A percentile compares a stretch with the other conserved stretches of the same genome.
phyloP scores from a whole-genome alignment of 2,329 filamentous ascomycete genomes.

The Fusarium ambrosium region DNA sequence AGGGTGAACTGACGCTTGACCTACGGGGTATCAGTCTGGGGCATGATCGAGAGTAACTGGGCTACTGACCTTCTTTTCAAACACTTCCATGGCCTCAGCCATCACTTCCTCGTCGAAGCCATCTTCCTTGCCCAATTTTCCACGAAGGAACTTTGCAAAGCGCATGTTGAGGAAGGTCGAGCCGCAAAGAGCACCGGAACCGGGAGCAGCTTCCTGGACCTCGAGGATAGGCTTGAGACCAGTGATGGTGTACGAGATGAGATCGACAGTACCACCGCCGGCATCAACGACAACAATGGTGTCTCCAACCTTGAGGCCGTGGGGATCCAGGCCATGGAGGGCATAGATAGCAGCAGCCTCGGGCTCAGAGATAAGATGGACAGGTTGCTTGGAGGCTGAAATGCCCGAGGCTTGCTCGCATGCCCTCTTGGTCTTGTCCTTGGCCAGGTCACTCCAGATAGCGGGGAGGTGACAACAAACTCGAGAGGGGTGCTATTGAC shows the following conservation, averaged over 20 bases:
- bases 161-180: conserved; percentile 61
- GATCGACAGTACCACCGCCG: conserved; percentile 65
- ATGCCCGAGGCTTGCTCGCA: conserved; percentile 54
- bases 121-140: conserved; percentile 56
- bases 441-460: conserved; percentile 68
- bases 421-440: conserved; percentile 62
- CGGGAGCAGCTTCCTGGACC: conserved; percentile 60
- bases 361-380: conserved; percentile 62
- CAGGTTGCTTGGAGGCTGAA: conserved; percentile 47
- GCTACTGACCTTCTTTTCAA: conserved; percentile 54
- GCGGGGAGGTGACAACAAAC: conserved; percentile 68
- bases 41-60: background rate
- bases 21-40: conserved; percentile 32
- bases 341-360: conserved; percentile 64
- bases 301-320: conserved; percentile 57
- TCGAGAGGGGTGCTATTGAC: conserved; percentile 59
- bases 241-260: conserved; percentile 64
- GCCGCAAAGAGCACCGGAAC: conserved; percentile 62
- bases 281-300: conserved; percentile 66
- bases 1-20: conserved; percentile 55
- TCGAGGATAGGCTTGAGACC: conserved; percentile 58
- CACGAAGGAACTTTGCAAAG: conserved; percentile 57
- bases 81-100: conserved; percentile 56
- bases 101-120: conserved; percentile 57
- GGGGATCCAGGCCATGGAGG: conserved; percentile 56